phyloP scores from a whole-genome alignment of 2,329 filamentous ascomycete genomes.

The Cordyceps tenuipes region DNA sequence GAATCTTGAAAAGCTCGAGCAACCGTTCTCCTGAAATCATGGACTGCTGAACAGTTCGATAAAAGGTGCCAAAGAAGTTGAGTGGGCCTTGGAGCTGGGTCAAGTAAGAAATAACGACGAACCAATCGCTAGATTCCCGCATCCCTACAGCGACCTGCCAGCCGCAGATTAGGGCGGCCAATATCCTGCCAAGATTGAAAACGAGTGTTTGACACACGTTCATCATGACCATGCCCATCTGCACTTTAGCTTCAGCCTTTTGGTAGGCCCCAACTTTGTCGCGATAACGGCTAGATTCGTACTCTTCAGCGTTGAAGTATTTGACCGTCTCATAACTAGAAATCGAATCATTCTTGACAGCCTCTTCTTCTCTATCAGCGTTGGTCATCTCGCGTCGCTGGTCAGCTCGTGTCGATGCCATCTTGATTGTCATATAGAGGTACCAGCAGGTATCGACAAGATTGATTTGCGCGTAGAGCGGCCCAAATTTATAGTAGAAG shows the following conservation, averaged over 20 bases:
- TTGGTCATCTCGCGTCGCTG: constrained; percentile 92
- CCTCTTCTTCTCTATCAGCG: constrained; percentile 87
- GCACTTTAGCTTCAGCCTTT: constrained; percentile 64
- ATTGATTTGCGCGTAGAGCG: constrained; percentile 84
- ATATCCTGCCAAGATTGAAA: constrained; percentile 67
- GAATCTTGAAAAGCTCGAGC: constrained; percentile 91
- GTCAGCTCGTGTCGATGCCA: constrained; percentile 88
- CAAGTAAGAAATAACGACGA: constrained; percentile 67
- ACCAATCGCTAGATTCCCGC: constrained; percentile 62
- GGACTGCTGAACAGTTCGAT: constrained; percentile 88
- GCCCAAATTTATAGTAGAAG: constrained; percentile 55
- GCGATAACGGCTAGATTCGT: constrained; percentile 68
- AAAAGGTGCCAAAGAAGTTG: constrained; percentile 91
- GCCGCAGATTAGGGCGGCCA: constrained; percentile 64
- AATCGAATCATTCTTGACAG: constrained; percentile 97
- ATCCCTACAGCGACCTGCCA: constrained; percentile 65
- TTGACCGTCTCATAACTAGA: constrained; percentile 96
- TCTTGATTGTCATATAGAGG: constrained; percentile 89
- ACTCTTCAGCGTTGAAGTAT: constrained; percentile 78
- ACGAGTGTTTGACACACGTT: constrained; percentile 74
- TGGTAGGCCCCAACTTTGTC: constrained; percentile 65
- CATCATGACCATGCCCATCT: constrained; percentile 69
- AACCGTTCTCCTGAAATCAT: constrained; percentile 97
- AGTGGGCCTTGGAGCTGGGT: constrained; percentile 71
- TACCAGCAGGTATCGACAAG: constrained; percentile 91